phyloP scores from a whole-genome alignment of 371 early-diverging fungal genomes.

The Lichtheimia corymbifera region DNA sequence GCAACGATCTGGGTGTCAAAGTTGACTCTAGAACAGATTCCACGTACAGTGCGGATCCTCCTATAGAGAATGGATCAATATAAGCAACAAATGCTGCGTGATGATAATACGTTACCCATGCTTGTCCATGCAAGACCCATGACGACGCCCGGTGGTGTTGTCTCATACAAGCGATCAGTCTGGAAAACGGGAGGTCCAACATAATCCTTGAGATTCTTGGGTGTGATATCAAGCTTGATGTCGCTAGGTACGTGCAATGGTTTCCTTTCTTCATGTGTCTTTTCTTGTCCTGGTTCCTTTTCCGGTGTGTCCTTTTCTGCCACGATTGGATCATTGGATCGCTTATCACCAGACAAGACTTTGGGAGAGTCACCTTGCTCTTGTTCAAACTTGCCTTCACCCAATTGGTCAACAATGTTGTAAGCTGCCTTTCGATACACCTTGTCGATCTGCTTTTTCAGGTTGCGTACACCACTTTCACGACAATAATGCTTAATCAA shows the following conservation, averaged over 20 bases:
- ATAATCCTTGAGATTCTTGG: slow-evolving; percentile 82
- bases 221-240: slow-evolving; percentile 60
- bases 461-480: slow-evolving; percentile 95
- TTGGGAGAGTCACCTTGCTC: slow-evolving; percentile 17
- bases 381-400: slow-evolving; percentile 12
- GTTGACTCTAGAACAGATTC: slow-evolving; percentile 90
- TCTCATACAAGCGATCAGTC: slow-evolving; percentile 88
- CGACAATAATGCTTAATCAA: slow-evolving; percentile 92
- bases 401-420: slow-evolving; percentile 71
- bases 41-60: slow-evolving; percentile 92
- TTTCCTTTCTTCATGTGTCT: slow-evolving; percentile 39
- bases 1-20: slow-evolving; percentile 61
- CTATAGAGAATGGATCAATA: slow-evolving; percentile 65
- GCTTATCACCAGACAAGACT: slow-evolving; percentile 8
- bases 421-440: slow-evolving; percentile 96
- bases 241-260: slow-evolving; percentile 57
- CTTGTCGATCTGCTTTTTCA: slow-evolving; percentile 98
- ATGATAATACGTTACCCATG: slow-evolving; percentile 60
- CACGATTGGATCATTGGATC: slow-evolving; percentile 15
- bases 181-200: slow-evolving; percentile 91
- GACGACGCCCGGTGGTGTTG: slow-evolving; percentile 89
- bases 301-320: slow-evolving; percentile 1
- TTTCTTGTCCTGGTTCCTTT: slow-evolving; percentile 18
- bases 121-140: slow-evolving; percentile 97
- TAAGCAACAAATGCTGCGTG: slow-evolving; percentile 40